Percentiles rank a stretch among this genome's conserved stretches.
Evolutionary conservation across 331 rosid species (phyloP).

Genomic region (Ulmus americana): DNA sequence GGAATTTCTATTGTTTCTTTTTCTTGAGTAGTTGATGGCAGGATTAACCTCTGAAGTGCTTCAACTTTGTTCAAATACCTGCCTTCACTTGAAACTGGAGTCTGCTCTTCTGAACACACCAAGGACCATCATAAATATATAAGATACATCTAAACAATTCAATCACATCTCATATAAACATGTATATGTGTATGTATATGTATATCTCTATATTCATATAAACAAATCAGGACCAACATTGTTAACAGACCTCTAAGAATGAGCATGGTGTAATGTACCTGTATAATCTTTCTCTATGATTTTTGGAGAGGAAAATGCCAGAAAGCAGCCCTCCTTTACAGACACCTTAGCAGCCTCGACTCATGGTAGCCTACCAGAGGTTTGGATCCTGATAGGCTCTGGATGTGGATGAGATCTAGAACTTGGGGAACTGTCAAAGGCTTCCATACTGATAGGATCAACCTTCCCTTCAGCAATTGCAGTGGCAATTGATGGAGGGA

Average conservation of each 20-base stretch:
- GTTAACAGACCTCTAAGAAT: not conserved
- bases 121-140: not conserved
- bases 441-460: slow-evolving; percentile 71
- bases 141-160: not conserved
- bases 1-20: slow-evolving; percentile 22
- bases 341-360: slow-evolving; percentile 28
- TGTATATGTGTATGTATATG: not conserved
- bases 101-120: slow-evolving; percentile 35
- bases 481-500: slow-evolving; percentile 60
- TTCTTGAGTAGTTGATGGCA: slow-evolving; percentile 34
- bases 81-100: slow-evolving; percentile 21
- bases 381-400: slow-evolving; percentile 27
- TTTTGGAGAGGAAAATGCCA: slow-evolving; percentile 36
- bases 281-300: slow-evolving; percentile 28
- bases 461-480: slow-evolving; percentile 79
- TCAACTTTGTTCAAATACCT: slow-evolving; percentile 37
- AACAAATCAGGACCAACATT: not conserved
- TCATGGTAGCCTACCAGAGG: slow-evolving; percentile 24
- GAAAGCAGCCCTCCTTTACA: slow-evolving; percentile 41
- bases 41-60: slow-evolving; percentile 53
- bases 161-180: not conserved
- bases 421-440: slow-evolving; percentile 46
- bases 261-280: slow-evolving; percentile 40
- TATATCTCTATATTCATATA: not conserved
- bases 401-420: slow-evolving; percentile 26